Evolutionary conservation across 2,329 filamentous ascomycete genomes (phyloP), one percentile per base, ranked within the genome.

Genomic region (Immersiporthe knoxdaviesiana): DNA sequence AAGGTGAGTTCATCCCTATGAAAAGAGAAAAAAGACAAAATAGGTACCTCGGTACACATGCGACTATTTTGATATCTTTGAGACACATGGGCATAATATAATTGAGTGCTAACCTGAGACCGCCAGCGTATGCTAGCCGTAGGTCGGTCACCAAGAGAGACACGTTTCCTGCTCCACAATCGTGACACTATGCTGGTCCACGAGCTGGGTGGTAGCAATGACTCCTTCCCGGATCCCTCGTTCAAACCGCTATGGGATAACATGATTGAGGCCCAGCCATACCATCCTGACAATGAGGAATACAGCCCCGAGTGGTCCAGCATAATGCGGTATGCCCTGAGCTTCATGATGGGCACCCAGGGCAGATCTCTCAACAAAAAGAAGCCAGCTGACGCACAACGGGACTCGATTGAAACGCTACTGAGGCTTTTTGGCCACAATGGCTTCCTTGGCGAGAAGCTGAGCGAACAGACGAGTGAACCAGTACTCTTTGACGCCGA

Each of bases 111-210:
- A 56, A 56, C 30, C 37, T 52, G 16, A 44, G 14, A 50, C 18
- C 56, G 41, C 10, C 8, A 66, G 64, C 52, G 65, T 7, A 60
- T 60, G 65, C 39, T 66, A 18, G 54, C 65, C 2, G 18, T 66
- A 0, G 39, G 21, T n/a, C 39, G 65, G 54, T 66, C 65, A 30
- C 27, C 65, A 16, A 60, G 65, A 52, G 39, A 66, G 1, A 37
- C 56, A 12, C 54, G 37, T 3, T 66, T 61, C 21, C 41, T 66
- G 37, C 41, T 66, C 4, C 37, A 66, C 30, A n/a, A 61, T 61
- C 39, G 30, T 11, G 65, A 61, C 41, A 30, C 16, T 18, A 37
- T 24, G 3, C 10, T 66, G 27, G 16, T 59, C 4, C 14, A 32
- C 14, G 14, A 44, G 10, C 21, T 27, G 14, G 16, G 16, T 16